Percentiles rank a stretch among this genome's conserved stretches.
Conservation (phyloP, 257 asterid species). For the Leonotis leonurus region DNA sequence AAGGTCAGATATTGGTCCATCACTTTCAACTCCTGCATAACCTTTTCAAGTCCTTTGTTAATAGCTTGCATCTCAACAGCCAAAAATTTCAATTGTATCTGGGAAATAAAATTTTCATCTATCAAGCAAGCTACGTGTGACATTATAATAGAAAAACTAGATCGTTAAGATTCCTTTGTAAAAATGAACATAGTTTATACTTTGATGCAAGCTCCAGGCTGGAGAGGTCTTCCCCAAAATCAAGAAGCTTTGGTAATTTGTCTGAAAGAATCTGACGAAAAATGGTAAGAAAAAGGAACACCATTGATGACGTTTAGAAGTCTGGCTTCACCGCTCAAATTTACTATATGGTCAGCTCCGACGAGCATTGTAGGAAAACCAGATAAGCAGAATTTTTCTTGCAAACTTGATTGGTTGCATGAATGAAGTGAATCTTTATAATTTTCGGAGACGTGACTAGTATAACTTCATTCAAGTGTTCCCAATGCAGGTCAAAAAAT, state of each 20-base stretch:
- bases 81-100: conserved; percentile 78
- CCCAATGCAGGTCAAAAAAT: no score
- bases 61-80: conserved; percentile 98
- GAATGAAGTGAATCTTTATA: neutral
- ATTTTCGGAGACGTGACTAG: neutral
- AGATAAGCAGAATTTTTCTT: neutral
- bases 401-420: conserved; percentile 4
- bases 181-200: conserved; percentile 29
- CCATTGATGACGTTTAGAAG: neutral
- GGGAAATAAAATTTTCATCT: conserved; percentile 15
- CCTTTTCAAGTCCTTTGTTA: conserved; percentile 88
- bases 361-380: no score
- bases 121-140: conserved; percentile 20
- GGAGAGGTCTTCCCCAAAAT: conserved; percentile 75
- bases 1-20: conserved; percentile 69
- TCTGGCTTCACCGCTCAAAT: neutral
- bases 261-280: conserved; percentile 68
- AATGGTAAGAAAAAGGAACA: conserved; percentile 2
- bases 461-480: no score
- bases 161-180: neutral
- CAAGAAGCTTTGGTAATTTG: conserved; percentile 81
- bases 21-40: conserved; percentile 78
- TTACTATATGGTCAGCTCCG: no score
- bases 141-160: neutral
- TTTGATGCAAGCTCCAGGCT: conserved; percentile 78